Conservation (phyloP, 495 filamentous ascomycete genomes). For the Penicillium ochrochloron region DNA sequence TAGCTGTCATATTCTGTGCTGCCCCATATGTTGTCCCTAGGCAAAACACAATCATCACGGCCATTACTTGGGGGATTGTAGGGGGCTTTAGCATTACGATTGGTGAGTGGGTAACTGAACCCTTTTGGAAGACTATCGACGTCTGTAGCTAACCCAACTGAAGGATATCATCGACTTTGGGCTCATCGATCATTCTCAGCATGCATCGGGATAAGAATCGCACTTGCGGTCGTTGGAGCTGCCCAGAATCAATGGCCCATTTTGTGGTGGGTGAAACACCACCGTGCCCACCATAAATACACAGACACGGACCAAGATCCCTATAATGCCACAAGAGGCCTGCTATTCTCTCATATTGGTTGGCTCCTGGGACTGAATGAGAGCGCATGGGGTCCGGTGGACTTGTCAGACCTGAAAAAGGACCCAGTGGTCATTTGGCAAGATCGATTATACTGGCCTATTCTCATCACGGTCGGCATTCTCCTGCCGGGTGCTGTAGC, state of each 20-base stretch:
- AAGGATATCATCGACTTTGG: conserved; percentile 41
- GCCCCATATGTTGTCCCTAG: conserved; percentile 1
- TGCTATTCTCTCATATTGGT: conserved; percentile 30
- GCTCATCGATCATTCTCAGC: conserved; percentile 30
- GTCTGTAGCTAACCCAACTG: background rate
- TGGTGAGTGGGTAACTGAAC: background rate
- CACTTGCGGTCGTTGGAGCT: conserved; percentile 25
- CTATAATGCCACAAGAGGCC: conserved; percentile 24
- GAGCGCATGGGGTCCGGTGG: conserved; percentile 16
- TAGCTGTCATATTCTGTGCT: background rate
- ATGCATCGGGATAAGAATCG: conserved; percentile 12
- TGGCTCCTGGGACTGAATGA: conserved; percentile 26
- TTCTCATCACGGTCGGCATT: conserved; percentile 25
- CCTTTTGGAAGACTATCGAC: background rate
- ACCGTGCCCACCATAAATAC: conserved; percentile 34
- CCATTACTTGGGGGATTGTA: conserved; percentile 3
- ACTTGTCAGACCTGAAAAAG: conserved; percentile 35
- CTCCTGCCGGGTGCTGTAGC: conserved; percentile 29
- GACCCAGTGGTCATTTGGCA: conserved; percentile 36
- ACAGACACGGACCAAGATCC: conserved; percentile 32
- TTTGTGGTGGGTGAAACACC: conserved; percentile 25
- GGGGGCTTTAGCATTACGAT: conserved; percentile 9
- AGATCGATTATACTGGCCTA: conserved; percentile 24
- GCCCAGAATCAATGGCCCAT: conserved; percentile 28
- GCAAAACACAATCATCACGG: conserved; percentile 4